Base-by-base conservation (phyloP, 2,329 filamentous ascomycete genomes). In the Diplodia corticola region DNA sequence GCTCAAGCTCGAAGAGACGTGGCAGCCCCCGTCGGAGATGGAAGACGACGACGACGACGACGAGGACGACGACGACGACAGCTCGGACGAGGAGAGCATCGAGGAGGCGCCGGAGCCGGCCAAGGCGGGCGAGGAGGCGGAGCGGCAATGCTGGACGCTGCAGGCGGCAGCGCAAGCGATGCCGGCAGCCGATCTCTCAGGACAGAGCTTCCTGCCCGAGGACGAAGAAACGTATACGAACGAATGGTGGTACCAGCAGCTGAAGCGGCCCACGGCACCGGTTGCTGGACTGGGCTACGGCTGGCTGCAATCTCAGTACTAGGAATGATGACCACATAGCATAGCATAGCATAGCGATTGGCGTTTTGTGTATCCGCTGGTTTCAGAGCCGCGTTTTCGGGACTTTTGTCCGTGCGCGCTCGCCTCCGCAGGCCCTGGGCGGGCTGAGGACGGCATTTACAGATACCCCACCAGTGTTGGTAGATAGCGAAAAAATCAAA, bases 1-100 rank as follows among this genome's bases (percentile, higher is more conserved):
- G 0, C 80, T 94, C 70, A 94, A 93, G 75, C 80, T 95, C 3
- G 91, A 94, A 77, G 91, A 93, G 75, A 91, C 90, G 0, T 94
- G 85, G 90, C 89, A 87, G 76, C 91, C 84, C 20, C 89, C 88
- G 4, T 73, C 75, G 54, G 72, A 74, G 13, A 69, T 72, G 0
- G 76, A 77, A 0, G 83, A 82, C 10, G 79, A 80, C 2, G 80
- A 84, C 30, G 85, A 86, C 2, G 80, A 84, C 28, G 85, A 86
- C 53, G 83, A 85, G 5, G 87, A 89, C 22, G 67, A 68, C 44
- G 69, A 68, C 7, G 69, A 68, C 40, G 68, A 68, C 51, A 67
- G 64, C 37, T 60, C 61, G 7, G 84, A 85, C 1, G 86, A 85
- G 0, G 83, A 82, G 80, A 81, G 75, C 61, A 73, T 17, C 3